Evolutionary conservation across 1,284 basidiomycete species (phyloP), one percentile per base, ranked within the genome.

Genomic region (Pisolithus thermaeus): DNA sequence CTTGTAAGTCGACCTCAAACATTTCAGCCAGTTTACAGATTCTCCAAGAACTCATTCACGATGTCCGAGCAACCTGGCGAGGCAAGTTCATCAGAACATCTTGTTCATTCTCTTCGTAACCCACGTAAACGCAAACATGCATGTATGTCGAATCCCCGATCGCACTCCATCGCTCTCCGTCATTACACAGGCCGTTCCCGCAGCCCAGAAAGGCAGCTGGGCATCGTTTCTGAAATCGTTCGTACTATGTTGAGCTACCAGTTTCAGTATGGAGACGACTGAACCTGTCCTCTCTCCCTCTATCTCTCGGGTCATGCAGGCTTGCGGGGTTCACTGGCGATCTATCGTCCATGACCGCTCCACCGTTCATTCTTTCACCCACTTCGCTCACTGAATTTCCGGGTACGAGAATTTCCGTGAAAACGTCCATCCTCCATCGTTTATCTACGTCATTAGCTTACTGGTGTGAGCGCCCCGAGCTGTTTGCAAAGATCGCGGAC

Each of bases 281-380:
- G n/a, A 67, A 37, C 9, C 49, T 3, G 4, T 1, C 40, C 20
- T 20, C 11, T 51, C 28, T 32, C 38, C 39, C 47, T 48, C 30
- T 22, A 18, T 16, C 39, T 9, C 7, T 40, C 4, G 53, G 46
- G 46, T 44, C 35, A 8, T 46, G 35, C 56, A 90, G 87, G 52
- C 83, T 94, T 58, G 83, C 90, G 41, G 84, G 84, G 48, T 84
- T 92, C 66, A 91, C 90, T 2, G 95, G 95, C 53, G 96, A 99
- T 73, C 78, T 99, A 49, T 96, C 90, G 1, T 85, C 87, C 4
- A 77, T 99, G 74, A 98, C 96, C 0, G 96, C 95, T 0, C 96
- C 96, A n/a, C 86, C 87, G 1, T 91, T 95, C 75, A 94, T 95
- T 60, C 79, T 94, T 52, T 92, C 90, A 2, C 91, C 92, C 20